phyloP scores from a whole-genome alignment of 257 asterid genomes.

The Cruciata laevipes region DNA sequence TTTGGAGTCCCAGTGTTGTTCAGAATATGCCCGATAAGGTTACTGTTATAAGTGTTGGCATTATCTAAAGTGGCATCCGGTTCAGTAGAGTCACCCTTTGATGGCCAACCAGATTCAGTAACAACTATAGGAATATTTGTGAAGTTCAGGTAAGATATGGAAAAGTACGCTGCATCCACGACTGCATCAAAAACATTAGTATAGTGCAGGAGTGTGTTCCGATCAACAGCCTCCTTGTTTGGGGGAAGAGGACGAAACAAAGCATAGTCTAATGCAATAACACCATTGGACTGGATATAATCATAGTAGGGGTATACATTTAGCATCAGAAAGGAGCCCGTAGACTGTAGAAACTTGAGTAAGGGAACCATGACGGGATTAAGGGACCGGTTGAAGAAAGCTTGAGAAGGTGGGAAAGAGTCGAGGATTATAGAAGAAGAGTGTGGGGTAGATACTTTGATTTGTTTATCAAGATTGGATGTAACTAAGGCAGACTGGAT shows the following conservation, averaged over 20 bases:
- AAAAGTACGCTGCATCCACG: constrained; percentile 83
- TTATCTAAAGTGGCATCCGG: constrained; percentile 70
- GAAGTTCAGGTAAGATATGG: constrained; percentile 73
- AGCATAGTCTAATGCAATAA: constrained; percentile 76
- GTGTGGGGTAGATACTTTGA: constrained; percentile 79
- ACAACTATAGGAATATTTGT: constrained; percentile 63
- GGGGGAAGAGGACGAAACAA: constrained; percentile 80
- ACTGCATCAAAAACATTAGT: constrained; percentile 89
- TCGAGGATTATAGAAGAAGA: constrained; percentile 75
- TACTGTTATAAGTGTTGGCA: constrained; percentile 83
- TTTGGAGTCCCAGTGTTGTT: constrained; percentile 92
- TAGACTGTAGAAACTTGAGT: constrained; percentile 64
- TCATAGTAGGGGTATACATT: constrained; percentile 83
- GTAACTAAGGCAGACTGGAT: constrained; percentile 82
- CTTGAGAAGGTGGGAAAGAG: constrained; percentile 93
- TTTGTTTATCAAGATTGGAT: constrained; percentile 58
- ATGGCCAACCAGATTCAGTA: constrained; percentile 96
- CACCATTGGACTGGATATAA: constrained; percentile 57
- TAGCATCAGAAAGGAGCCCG: constrained; percentile 67
- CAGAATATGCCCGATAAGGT: constrained; percentile 60
- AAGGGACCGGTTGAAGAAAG: constrained; percentile 76
- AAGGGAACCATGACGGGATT: constrained; percentile 71
- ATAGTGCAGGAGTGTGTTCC: constrained; percentile 83
- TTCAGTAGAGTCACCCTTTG: constrained; percentile 69
- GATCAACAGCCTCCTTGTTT: constrained; percentile 82